These are phyloP conservation scores for Teratosphaeria pseudoeucalypti DNA, from an alignment of 2,329 filamentous ascomycete genomes.

Conservation along the genomic window DNA sequence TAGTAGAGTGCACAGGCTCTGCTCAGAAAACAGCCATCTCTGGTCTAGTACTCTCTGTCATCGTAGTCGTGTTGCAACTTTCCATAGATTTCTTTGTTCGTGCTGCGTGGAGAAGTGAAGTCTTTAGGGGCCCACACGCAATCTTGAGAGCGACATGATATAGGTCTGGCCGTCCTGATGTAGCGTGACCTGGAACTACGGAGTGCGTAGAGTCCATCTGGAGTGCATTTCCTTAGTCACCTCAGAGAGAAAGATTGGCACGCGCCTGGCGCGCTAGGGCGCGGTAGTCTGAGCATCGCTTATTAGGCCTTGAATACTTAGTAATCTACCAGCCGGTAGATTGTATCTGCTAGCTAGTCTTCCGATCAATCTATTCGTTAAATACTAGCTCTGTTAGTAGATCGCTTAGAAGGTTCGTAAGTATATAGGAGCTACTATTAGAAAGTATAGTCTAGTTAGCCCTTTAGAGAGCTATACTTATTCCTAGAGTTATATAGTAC, in stretches of 20 bases:
- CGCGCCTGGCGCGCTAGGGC: neutral
- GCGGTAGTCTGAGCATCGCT: neutral
- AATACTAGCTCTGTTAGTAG: too few relatives aligned
- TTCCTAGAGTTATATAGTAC: too few relatives aligned
- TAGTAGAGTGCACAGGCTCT: neutral
- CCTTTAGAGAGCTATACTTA: too few relatives aligned
- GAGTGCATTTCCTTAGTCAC: neutral
- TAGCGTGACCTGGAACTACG: neutral
- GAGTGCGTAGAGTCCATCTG: neutral
- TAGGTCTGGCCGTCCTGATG: neutral
- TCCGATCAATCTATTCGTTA: too few relatives aligned
- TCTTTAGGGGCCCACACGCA: neutral
- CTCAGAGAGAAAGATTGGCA: neutral
- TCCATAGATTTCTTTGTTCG: neutral
- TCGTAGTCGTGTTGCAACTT: neutral
- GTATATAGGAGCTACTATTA: too few relatives aligned
- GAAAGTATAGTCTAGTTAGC: too few relatives aligned
- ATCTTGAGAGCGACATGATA: neutral
- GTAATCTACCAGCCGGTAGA: too few relatives aligned
- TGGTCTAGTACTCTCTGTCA: neutral
- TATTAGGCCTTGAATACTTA: too few relatives aligned
- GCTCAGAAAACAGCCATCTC: neutral
- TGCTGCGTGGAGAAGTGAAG: neutral
- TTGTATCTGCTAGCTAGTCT: too few relatives aligned
- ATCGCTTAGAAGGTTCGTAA: too few relatives aligned